Evolutionary conservation across 73 alveolate species (phyloP).

Genomic region (Paramecium caudatum): DNA sequence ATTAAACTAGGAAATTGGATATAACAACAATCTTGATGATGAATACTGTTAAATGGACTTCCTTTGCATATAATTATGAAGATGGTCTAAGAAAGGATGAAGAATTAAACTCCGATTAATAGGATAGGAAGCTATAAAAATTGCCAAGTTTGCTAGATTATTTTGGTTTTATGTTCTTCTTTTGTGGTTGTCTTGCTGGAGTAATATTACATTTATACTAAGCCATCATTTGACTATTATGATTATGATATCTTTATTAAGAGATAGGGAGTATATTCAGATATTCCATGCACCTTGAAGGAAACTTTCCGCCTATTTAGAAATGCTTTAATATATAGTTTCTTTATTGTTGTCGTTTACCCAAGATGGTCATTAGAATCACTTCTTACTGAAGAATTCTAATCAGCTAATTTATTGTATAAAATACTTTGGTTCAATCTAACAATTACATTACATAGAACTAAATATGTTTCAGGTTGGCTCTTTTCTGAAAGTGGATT

Average conservation of each 20-base stretch:
- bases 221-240: constrained; percentile 92
- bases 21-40: constrained; percentile 73
- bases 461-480: constrained; percentile 78
- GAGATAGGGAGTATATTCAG: constrained; percentile 79
- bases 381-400: constrained; percentile 84
- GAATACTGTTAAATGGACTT: constrained; percentile 70
- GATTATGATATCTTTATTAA: constrained; percentile 88
- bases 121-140: constrained; percentile 69
- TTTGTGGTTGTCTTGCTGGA: constrained; percentile 90
- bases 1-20: constrained; percentile 51
- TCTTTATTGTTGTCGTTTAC: constrained; percentile 72
- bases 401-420: constrained; percentile 68
- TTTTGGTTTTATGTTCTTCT: constrained; percentile 85
- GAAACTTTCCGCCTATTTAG: constrained; percentile 77
- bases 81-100: constrained; percentile 72
- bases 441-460: constrained; percentile 78
- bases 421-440: constrained; percentile 81
- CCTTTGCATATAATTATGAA: constrained; percentile 66
- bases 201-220: not conserved
- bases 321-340: constrained; percentile 79
- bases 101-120: constrained; percentile 28
- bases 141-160: constrained; percentile 87
- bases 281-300: constrained; percentile 80
- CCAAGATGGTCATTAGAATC: constrained; percentile 78
- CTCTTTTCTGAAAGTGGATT: constrained; percentile 65